Conservation (phyloP, 1,284 basidiomycete species). For the Boletus sp. region DNA sequence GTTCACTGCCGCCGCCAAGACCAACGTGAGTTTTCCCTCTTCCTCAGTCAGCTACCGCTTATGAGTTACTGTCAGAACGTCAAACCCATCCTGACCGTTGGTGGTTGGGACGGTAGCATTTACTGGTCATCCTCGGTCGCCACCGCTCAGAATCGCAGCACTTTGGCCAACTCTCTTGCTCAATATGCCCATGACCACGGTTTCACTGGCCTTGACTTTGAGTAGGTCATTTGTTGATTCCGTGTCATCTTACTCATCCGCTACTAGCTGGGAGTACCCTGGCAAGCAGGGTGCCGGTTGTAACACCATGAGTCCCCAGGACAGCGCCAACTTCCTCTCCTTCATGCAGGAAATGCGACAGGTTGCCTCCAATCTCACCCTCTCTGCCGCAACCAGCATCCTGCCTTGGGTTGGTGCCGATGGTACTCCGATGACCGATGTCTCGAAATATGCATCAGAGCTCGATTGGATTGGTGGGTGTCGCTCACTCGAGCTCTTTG, state of each 20-base stretch:
- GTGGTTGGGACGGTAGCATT: slow-evolving; percentile 81
- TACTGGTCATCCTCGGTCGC: slow-evolving; percentile 77
- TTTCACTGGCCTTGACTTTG: slow-evolving; percentile 84
- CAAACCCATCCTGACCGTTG: slow-evolving; percentile 74
- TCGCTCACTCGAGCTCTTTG: slow-evolving; percentile 15
- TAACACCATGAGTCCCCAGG: slow-evolving; percentile 59
- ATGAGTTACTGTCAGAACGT: slow-evolving; percentile 43
- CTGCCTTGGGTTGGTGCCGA: slow-evolving; percentile 61
- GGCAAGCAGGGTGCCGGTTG: slow-evolving; percentile 66
- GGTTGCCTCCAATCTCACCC: slow-evolving; percentile 55
- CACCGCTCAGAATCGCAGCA: slow-evolving; percentile 54
- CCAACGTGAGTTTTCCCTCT: slow-evolving; percentile 41
- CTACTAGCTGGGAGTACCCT: slow-evolving; percentile 83
- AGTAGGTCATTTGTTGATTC: slow-evolving; percentile 43
- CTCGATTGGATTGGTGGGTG: slow-evolving; percentile 66
- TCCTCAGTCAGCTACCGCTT: not conserved
- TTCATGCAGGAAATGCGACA: slow-evolving; percentile 73
- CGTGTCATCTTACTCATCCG: slow-evolving; percentile 1
- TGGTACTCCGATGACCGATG: slow-evolving; percentile 57
- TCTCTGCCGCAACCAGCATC: slow-evolving; percentile 72
- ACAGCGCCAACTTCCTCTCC: slow-evolving; percentile 68
- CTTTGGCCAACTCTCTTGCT: slow-evolving; percentile 65
- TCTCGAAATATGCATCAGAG: slow-evolving; percentile 64
- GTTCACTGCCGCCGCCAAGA: slow-evolving; percentile 50
- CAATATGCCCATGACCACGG: slow-evolving; percentile 59